Evolutionary conservation across 257 asterid genomes (phyloP).

Genomic region (Rubia yunnanensis): DNA sequence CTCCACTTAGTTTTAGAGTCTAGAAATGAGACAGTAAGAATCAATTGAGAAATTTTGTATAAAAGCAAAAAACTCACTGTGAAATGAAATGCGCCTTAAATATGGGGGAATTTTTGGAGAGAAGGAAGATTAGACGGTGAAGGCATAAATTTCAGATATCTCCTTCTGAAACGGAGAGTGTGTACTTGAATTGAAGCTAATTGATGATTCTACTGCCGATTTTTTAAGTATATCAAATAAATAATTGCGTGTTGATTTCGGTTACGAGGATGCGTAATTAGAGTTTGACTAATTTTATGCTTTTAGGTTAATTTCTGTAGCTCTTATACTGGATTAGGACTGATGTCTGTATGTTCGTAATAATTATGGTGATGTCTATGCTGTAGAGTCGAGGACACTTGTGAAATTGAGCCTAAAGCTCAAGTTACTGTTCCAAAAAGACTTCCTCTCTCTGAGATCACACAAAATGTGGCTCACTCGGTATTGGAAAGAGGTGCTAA

Average conservation of each 20-base stretch:
- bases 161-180: neutral
- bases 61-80: neutral
- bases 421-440: conserved; percentile 28
- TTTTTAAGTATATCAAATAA: neutral
- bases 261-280: neutral
- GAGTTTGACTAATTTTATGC: neutral
- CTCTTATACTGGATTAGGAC: neutral
- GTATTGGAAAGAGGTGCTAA: conserved; percentile 13
- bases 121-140: neutral
- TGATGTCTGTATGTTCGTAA: neutral
- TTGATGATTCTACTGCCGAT: neutral
- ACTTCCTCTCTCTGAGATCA: conserved; percentile 49
- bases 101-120: neutral
- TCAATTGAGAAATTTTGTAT: neutral
- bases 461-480: conserved; percentile 30
- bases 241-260: neutral
- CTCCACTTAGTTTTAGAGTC: neutral
- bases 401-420: conserved; percentile 20
- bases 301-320: neutral
- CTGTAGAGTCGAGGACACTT: conserved; percentile 31
- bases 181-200: neutral
- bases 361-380: conserved; percentile 10
- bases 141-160: neutral
- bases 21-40: neutral
- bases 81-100: neutral